These are phyloP conservation scores for Fomes fomentarius DNA, from an alignment of 1,284 basidiomycete genomes.

Conservation along the genomic window DNA sequence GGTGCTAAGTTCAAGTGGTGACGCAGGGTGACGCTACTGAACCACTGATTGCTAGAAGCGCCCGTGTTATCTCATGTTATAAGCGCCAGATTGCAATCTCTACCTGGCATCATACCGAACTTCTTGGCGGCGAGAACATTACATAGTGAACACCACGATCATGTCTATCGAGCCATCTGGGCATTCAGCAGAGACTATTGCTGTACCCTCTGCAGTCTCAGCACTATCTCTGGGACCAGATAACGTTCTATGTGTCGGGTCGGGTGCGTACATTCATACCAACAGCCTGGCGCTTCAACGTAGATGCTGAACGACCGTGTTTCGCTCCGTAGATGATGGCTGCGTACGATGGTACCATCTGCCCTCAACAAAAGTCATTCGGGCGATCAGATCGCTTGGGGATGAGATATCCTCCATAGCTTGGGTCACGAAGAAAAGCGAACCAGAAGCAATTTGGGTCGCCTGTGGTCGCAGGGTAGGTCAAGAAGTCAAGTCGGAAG, in stretches of 20 bases:
- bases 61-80: neutral
- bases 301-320: neutral
- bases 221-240: constrained; percentile 21
- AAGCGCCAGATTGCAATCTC: constrained; percentile 7
- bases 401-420: constrained; percentile 63
- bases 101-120: neutral
- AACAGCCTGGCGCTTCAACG: neutral
- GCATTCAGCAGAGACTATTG: constrained; percentile 13
- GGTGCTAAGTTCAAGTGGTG: neutral
- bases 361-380: constrained; percentile 60
- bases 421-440: constrained; percentile 43
- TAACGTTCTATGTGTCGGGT: constrained; percentile 27
- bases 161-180: neutral
- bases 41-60: constrained; percentile 10
- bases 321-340: constrained; percentile 60
- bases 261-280: constrained; percentile 21
- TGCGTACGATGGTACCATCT: constrained; percentile 67
- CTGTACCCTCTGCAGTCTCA: constrained; percentile 26
- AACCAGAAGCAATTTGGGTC: constrained; percentile 57
- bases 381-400: constrained; percentile 61
- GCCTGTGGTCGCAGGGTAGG: constrained; percentile 61
- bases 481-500: no score
- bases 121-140: neutral
- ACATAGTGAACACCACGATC: neutral
- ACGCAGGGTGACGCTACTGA: constrained; percentile 7